Conservation (phyloP, 768 basidiomycete species). For the Infundibulicybe gibba region DNA sequence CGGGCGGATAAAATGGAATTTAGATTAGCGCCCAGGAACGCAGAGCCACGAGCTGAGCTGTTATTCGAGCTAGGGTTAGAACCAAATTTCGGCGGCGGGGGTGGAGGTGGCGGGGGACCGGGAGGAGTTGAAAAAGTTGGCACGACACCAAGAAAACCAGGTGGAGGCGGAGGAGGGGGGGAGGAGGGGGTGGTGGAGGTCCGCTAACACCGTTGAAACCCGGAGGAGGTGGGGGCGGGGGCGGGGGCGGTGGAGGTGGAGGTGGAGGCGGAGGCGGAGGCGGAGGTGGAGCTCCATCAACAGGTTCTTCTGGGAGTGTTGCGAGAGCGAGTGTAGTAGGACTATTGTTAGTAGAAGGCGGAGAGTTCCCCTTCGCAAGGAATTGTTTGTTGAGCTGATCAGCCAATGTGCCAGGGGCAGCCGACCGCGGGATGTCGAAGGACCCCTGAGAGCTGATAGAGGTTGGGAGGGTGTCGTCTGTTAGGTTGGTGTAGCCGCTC, state of each 20-base stretch:
- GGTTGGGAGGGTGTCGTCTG: constrained; percentile 54
- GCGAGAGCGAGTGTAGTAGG: constrained; percentile 26
- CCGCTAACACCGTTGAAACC: constrained; percentile 10
- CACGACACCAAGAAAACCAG: constrained; percentile 16
- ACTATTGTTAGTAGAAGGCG: constrained; percentile 33
- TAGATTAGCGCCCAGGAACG: constrained; percentile 55
- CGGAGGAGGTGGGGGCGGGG: constrained; percentile 20
- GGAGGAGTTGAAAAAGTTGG: constrained; percentile 23
- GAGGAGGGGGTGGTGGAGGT: constrained; percentile 30
- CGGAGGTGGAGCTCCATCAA: constrained; percentile 10
- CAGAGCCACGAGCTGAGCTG: constrained; percentile 56
- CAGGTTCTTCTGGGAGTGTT: constrained; percentile 36
- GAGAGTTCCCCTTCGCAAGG: constrained; percentile 40
- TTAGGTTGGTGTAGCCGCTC: constrained; percentile 34
- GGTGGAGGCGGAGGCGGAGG: constrained; percentile 29
- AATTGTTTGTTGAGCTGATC: constrained; percentile 64
- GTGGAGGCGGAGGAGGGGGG: constrained; percentile 27
- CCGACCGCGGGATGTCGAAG: constrained; percentile 28
- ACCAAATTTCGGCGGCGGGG: constrained; percentile 19
- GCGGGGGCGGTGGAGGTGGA: constrained; percentile 32
- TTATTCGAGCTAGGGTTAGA: constrained; percentile 32
- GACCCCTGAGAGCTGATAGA: constrained; percentile 48
- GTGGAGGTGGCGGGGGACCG: constrained; percentile 33
- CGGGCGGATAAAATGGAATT: constrained; percentile 57
- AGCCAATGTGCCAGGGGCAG: constrained; percentile 46